Evolutionary conservation across 495 filamentous ascomycete genomes (phyloP), one percentile per base, ranked within the genome.

Genomic region (Durotheca rogersii): DNA sequence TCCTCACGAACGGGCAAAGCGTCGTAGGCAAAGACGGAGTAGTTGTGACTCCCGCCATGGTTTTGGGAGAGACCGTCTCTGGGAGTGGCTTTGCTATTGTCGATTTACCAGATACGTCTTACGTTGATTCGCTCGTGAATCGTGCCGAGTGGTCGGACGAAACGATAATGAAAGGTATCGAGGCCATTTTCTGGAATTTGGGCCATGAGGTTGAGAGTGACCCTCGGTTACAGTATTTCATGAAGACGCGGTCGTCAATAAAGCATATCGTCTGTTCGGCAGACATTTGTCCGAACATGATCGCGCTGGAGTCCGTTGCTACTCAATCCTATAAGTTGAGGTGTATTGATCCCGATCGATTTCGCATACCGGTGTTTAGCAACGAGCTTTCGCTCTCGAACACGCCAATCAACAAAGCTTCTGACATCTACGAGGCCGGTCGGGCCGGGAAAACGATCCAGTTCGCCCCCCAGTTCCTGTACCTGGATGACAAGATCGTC

Each of bases 171-270:
- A 65, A 69, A 11, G 82, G 82, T 36, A 59, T 98, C 34, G 69
- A 76, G 18, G 81, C 75, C 19, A 81, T 94, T 19, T 75, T 90
- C 45, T 98, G 91, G 91, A 86, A 88, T 41, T 74, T 95, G 5
- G 86, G 87, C 2, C 72, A 73, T 10, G 82, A 80, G 0, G 76
- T 96, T n/a, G 69, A 71, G 7, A 65, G 77, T 1, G 76, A 93
- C 58, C 62, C 74, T 6, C 73, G 72, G 33, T 58, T 97, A 10
- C 73, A 70, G 19, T 61, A 79, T 11, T 96, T 96, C 59, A 87
- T 95, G 64, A 57, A 76, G 29, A 68, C 73, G 11, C 78, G 79
- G 61, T 62, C 72, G 1, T 62, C 79, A 15, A 64, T 86, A 30
- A 76, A 85, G 61, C 92, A 98, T 69, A 71, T 91, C 9, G 72